Conservation (phyloP, 371 early-diverging fungal genomes). For the Racocetra persica region DNA sequence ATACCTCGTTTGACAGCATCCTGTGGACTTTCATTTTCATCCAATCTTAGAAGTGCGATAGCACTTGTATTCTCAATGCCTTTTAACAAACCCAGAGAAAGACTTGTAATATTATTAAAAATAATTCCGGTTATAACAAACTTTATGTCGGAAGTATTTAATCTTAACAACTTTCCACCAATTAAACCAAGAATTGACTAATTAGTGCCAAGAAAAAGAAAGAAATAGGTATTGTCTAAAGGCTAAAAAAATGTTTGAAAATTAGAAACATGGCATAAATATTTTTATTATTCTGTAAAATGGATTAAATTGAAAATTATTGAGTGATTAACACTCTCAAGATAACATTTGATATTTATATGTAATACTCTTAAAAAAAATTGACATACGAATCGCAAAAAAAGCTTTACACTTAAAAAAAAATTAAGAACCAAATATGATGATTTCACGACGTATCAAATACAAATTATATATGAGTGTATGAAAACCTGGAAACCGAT, state of each 20-base stretch:
- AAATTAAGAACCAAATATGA: too few species aligned
- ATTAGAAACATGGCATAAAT: slow-evolving; percentile 57
- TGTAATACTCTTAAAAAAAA: too few species aligned
- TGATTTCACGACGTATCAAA: too few species aligned
- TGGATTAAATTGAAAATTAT: neutral
- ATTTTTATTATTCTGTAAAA: slow-evolving; percentile 51
- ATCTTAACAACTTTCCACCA: slow-evolving; percentile 49
- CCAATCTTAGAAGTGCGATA: slow-evolving; percentile 48
- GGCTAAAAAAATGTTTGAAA: slow-evolving; percentile 52
- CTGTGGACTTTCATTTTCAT: slow-evolving; percentile 48
- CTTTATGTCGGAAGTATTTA: slow-evolving; percentile 46
- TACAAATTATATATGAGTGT: too few species aligned
- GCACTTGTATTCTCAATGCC: slow-evolving; percentile 53
- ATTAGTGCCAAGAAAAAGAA: slow-evolving; percentile 52
- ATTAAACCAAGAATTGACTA: slow-evolving; percentile 48
- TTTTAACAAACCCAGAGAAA: slow-evolving; percentile 55
- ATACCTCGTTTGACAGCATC: slow-evolving; percentile 53
- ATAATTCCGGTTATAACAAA: slow-evolving; percentile 54
- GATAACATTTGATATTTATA: too few species aligned
- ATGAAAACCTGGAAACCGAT: too few species aligned
- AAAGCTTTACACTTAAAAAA: too few species aligned
- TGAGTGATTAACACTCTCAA: too few species aligned
- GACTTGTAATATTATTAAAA: slow-evolving; percentile 55
- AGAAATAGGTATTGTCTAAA: slow-evolving; percentile 56
- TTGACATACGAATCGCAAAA: too few species aligned